These are phyloP conservation scores for Gynochthodes officinalis DNA, from an alignment of 257 asterid species.

Conservation along the genomic window DNA sequence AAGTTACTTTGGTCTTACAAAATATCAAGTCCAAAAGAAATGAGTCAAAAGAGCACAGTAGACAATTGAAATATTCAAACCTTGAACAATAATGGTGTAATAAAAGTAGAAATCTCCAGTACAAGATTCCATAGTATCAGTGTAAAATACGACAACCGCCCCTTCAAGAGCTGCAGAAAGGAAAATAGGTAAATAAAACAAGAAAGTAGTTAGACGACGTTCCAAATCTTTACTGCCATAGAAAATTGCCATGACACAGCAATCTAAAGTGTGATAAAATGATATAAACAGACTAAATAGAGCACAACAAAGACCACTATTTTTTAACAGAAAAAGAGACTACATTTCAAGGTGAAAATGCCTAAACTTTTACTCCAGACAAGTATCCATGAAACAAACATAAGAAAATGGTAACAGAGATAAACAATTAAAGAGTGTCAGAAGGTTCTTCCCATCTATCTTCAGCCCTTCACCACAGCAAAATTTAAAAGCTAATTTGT, in stretches of 20 bases:
- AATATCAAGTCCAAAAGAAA: background rate
- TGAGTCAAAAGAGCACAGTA: conserved; percentile 15
- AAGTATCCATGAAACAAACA: background rate
- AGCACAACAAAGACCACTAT: background rate
- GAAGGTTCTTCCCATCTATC: conserved; percentile 1
- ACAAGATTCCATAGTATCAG: conserved; percentile 41
- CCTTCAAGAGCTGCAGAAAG: conserved; percentile 67
- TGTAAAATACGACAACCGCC: conserved; percentile 70
- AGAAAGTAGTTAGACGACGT: background rate
- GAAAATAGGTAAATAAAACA: background rate
- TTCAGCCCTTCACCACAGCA: background rate
- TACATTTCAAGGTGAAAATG: background rate
- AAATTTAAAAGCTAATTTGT: background rate
- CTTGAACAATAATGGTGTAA: conserved; percentile 66
- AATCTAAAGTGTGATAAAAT: background rate
- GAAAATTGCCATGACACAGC: background rate
- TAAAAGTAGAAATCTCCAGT: conserved; percentile 48
- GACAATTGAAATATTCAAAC: conserved; percentile 30
- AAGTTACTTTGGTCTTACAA: background rate
- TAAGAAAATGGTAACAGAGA: background rate
- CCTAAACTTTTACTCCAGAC: background rate
- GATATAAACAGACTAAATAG: background rate
- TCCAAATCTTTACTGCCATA: background rate
- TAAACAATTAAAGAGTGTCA: background rate
- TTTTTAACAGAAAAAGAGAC: background rate